Evolutionary conservation across 441 rosid genomes (phyloP).

Genomic region (Flueggea neowawraea): DNA sequence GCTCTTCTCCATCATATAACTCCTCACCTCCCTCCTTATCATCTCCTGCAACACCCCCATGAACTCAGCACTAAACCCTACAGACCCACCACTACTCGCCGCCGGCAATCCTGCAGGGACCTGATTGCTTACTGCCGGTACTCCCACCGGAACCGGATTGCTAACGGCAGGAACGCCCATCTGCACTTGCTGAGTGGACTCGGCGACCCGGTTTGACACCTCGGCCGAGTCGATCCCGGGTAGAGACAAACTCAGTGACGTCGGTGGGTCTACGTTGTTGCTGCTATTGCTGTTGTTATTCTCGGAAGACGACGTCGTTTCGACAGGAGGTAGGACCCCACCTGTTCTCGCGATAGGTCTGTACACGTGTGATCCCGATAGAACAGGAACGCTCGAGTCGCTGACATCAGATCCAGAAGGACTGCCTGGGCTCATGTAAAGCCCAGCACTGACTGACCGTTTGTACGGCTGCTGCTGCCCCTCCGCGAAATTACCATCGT

Average conservation of each 20-base stretch:
- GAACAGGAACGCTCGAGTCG: conserved; percentile 50
- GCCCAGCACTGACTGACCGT: conserved; percentile 62
- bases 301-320: conserved; percentile 36
- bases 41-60: conserved; percentile 76
- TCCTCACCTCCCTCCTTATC: conserved; percentile 71
- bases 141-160: conserved; percentile 1
- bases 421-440: conserved; percentile 56
- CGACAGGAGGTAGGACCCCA: conserved; percentile 33
- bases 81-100: conserved; percentile 8
- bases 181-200: conserved; percentile 20
- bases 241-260: conserved; percentile 58
- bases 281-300: conserved; percentile 21
- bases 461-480: conserved; percentile 42
- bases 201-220: conserved; percentile 29
- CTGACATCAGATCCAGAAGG: conserved; percentile 78
- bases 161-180: background rate
- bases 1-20: conserved; percentile 55
- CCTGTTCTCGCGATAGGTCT: conserved; percentile 51
- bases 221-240: conserved; percentile 52
- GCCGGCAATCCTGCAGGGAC: background rate
- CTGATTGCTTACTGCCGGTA: conserved; percentile 3
- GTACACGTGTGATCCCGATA: conserved; percentile 36
- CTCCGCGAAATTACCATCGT: conserved; percentile 24
- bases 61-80: conserved; percentile 47
- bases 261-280: conserved; percentile 36